Conservation (phyloP, 2,329 filamentous ascomycete species). For the Fusarium praegraminearum region DNA sequence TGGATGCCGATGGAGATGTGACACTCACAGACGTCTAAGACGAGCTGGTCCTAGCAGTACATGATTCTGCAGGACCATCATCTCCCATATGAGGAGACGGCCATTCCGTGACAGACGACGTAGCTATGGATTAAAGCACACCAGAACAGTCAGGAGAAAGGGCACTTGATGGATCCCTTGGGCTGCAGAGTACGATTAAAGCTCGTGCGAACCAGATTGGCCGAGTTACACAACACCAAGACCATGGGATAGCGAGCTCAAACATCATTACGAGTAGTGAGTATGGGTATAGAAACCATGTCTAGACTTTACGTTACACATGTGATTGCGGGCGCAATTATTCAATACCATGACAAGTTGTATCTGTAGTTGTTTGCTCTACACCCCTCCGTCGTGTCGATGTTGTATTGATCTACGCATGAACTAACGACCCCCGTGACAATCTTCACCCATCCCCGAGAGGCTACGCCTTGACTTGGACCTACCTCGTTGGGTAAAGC, state of each 20-base stretch:
- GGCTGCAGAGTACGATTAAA: conserved; percentile 1
- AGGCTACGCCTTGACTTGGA: background rate
- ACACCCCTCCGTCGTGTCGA: conserved; percentile 18
- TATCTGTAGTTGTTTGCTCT: conserved; percentile 9
- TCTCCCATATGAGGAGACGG: background rate
- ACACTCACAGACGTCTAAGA: background rate
- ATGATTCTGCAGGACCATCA: background rate
- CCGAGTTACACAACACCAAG: conserved; percentile 6
- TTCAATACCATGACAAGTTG: conserved; percentile 11
- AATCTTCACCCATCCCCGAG: background rate
- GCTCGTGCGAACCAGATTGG: conserved; percentile 5
- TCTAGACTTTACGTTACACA: conserved; percentile 3
- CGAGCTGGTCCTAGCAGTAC: background rate
- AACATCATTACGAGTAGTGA: conserved; percentile 9
- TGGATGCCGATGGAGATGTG: background rate
- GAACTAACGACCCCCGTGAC: conserved; percentile 1
- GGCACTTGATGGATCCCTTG: background rate
- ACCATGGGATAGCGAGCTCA: background rate
- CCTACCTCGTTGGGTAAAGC: conserved; percentile 32
- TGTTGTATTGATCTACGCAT: background rate
- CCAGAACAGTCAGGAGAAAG: background rate
- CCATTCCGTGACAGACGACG: background rate
- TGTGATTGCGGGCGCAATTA: conserved; percentile 21
- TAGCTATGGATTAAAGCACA: background rate
- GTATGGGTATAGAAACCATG: conserved; percentile 15